phyloP scores from a whole-genome alignment of 2,329 filamentous ascomycete genomes.

The Coniochaeta pulveracea region DNA sequence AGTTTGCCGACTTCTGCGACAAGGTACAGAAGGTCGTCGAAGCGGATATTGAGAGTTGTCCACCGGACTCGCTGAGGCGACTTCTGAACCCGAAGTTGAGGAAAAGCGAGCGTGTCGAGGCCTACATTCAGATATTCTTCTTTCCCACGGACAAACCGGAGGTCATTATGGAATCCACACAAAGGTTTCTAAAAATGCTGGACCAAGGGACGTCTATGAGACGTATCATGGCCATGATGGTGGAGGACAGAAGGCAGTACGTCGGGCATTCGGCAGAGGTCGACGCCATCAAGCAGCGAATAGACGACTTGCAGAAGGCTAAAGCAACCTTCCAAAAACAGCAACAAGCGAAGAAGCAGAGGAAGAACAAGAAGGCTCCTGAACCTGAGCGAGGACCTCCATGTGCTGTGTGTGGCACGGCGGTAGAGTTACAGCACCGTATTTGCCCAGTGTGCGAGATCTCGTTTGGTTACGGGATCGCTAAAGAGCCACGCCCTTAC shows the following conservation, averaged over 20 bases:
- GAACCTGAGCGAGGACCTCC: too few species aligned
- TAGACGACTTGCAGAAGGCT: constrained; percentile 1
- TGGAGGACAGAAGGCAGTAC: constrained; percentile 1
- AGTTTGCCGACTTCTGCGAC: constrained; percentile 2
- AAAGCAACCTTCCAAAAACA: neutral
- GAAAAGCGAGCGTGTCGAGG: constrained; percentile 8
- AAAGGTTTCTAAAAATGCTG: constrained; percentile 15
- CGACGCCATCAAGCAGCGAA: neutral
- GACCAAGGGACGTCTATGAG: constrained; percentile 12
- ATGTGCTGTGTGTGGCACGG: too few species aligned
- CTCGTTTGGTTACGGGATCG: neutral
- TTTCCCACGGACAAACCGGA: constrained; percentile 7
- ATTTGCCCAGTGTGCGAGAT: constrained; percentile 1
- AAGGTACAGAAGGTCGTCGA: constrained; percentile 8
- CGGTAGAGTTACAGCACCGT: too few species aligned
- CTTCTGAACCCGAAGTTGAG: constrained; percentile 7
- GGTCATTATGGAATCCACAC: constrained; percentile 10
- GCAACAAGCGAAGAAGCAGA: neutral
- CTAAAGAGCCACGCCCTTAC: neutral
- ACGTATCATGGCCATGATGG: constrained; percentile 12
- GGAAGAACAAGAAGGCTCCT: neutral
- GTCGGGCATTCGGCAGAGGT: neutral
- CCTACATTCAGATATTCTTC: constrained; percentile 14
- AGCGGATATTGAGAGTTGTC: constrained; percentile 3
- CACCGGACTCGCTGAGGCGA: constrained; percentile 1